Evolutionary conservation across 2,329 filamentous ascomycete species (phyloP), one percentile per base, ranked within the genome.

Genomic region (Fusarium verrucosum): DNA sequence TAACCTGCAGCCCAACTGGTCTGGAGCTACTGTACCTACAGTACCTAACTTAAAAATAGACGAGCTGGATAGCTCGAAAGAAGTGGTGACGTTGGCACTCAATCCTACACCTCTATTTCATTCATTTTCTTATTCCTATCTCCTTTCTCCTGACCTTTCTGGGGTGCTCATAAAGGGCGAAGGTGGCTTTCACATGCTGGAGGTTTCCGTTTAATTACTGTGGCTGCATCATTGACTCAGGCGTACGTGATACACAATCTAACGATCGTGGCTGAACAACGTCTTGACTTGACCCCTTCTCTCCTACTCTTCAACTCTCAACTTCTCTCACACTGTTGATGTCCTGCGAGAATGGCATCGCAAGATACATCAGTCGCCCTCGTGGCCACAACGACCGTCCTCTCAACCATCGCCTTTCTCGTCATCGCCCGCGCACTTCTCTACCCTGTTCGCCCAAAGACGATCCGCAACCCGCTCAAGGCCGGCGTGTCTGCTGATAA

Each of bases 401-500:
- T 79, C n/a, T 74, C 77, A 10, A 82, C 81, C 9, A 65, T 80
- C 36, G 72, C 77, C 14, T 62, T 82, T 35, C 71, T 81, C 17
- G 72, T 75, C 22, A 44, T 77, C 50, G 74, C 72, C 40, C 73
- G 70, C 16, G 55, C 69, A n/a, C 54, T 73, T 23, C 75, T 83
- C 13, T 81, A 79, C 74, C 81, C 81, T 28, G 66, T 68, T 26
- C 72, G 73, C 37, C 75, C 74, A 46, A 75, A 73, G 52, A 70
- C 81, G 28, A 76, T 85, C 49, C 76, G 71, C 11, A 82, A 78
- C 30, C 82, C 83, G 28, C 76, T 82, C 30, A 79, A 74, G 53
- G 80, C 80, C 19, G 73, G 76, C 36, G 73, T 78, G 17, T 63
- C 60, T 28, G 50, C 78, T 14, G 69, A 74, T 26, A 76, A 81